Conservation (phyloP, 768 basidiomycete genomes). For the Steccherinum ochraceum region DNA sequence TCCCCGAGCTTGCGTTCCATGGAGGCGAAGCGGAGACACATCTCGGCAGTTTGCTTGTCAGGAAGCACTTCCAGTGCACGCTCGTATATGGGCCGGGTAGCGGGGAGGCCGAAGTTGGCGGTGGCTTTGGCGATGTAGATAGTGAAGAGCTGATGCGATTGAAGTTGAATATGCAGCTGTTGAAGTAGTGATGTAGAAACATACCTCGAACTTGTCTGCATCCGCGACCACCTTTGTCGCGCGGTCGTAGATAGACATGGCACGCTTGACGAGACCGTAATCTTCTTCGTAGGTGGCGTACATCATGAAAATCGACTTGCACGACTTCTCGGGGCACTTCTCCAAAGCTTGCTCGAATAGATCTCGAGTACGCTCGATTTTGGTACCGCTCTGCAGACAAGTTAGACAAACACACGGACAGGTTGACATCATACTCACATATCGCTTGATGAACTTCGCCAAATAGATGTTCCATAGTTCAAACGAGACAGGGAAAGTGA, state of each 20-base stretch:
- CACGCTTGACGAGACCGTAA: conserved; percentile 87
- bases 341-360: conserved; percentile 97
- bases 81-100: conserved; percentile 95
- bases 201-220: conserved; percentile 91
- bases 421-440: conserved; percentile 46
- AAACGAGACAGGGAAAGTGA: conserved; percentile 96
- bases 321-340: conserved; percentile 91
- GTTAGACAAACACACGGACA: too few relatives aligned
- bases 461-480: conserved; percentile 99
- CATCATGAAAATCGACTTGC: conserved; percentile 93
- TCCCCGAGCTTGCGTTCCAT: conserved; percentile 98
- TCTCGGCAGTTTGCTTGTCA: conserved; percentile 90
- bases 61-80: conserved; percentile 90
- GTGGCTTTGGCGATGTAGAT: conserved; percentile 98
- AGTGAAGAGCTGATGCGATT: conserved; percentile 71
- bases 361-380: conserved; percentile 93
- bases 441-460: conserved; percentile 94
- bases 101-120: conserved; percentile 91
- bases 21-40: conserved; percentile 94
- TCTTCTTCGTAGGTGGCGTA: conserved; percentile 97
- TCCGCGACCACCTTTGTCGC: conserved; percentile 82
- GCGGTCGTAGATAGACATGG: conserved; percentile 94
- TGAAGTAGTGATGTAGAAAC: conserved; percentile 13
- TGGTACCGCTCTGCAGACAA: conserved; percentile 69
- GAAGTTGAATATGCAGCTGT: not conserved